Base-by-base conservation (phyloP, 306 rosid species). In the Cicer arietinum region DNA sequence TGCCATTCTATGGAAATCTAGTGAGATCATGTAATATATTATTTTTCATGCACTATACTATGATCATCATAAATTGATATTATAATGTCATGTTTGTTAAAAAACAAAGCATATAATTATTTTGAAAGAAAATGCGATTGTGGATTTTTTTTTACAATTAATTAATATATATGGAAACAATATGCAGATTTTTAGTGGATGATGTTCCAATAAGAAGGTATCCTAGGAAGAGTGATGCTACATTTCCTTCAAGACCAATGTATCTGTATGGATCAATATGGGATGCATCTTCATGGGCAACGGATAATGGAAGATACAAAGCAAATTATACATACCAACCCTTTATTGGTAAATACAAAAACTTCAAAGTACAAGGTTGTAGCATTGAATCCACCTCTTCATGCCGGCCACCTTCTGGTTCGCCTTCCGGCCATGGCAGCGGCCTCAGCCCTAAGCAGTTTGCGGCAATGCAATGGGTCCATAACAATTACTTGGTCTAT, bases 211-310 rank as follows among this genome's bases (percentile, higher is more conserved):
- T 94, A 71, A 88, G 99, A 69, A 88, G 88, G 79, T 94, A 92
- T 62, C 80, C 81, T 10, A 84, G 86, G 76, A 89, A 84, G 85
- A 89, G 86, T 71, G 93, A 94, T 44, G 87, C 89, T 3, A 94
- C 96, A 57, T 94, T 84, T 67, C 99, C 96, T 18, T 17, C 66
- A 58, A 83, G 99, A 58, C 88, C 94, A 68, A 86, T 94, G 99
- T 86, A 88, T 85, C 81, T 82, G 57, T 94, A 90, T 63, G 99
- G 98, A 25, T 90, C 97, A 13, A 90, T 92, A 74, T 92, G 99
- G 99, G 99, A 92, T 79, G 99, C 99, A 43, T 94, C 96, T 16
- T 18, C 86, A 1, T 94, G 99, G 99, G 97, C 99, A 1, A 92
- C 97, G 18, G 96, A 94, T 69, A 81, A 79, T 62, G 99, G 97